A percentile compares a stretch with the other conserved stretches of the same genome.
Evolutionary conservation across 1,139 yeast genomes (phyloP).

Genomic region (Eremothecium coryli): DNA sequence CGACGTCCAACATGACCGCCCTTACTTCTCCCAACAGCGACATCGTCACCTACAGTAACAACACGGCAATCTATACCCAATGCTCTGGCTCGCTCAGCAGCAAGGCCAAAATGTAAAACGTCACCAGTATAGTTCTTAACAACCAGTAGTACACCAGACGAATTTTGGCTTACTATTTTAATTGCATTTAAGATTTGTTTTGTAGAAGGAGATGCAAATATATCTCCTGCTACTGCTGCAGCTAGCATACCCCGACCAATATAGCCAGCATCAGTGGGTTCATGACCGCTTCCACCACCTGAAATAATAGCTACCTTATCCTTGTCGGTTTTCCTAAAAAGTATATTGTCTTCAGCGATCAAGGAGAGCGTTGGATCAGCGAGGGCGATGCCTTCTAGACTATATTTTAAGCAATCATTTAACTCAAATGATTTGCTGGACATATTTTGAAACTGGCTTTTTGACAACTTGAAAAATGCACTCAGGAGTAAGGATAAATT

Average conservation of each 20-base stretch:
- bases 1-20: constrained; percentile 89
- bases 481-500: too few relatives aligned
- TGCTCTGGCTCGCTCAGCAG: constrained; percentile 77
- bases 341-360: constrained; percentile 60
- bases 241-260: constrained; percentile 76
- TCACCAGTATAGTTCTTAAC: constrained; percentile 94
- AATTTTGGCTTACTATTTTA: constrained; percentile 36
- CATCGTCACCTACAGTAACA: constrained; percentile 80
- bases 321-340: constrained; percentile 37
- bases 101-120: constrained; percentile 82
- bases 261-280: constrained; percentile 86
- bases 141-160: constrained; percentile 61
- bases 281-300: constrained; percentile 96
- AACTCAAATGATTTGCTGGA: constrained; percentile 33
- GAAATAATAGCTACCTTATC: constrained; percentile 62
- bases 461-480: too few relatives aligned
- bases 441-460: too few relatives aligned
- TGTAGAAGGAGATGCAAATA: constrained; percentile 88
- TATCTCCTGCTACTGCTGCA: constrained; percentile 82
- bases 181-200: constrained; percentile 70
- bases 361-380: constrained; percentile 57
- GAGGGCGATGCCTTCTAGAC: constrained; percentile 59
- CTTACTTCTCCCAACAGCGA: constrained; percentile 79
- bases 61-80: constrained; percentile 64
- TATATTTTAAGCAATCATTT: constrained; percentile 52